Evolutionary conservation across 208 protist genomes (phyloP).

Genomic region (Angomonas desouzai): DNA sequence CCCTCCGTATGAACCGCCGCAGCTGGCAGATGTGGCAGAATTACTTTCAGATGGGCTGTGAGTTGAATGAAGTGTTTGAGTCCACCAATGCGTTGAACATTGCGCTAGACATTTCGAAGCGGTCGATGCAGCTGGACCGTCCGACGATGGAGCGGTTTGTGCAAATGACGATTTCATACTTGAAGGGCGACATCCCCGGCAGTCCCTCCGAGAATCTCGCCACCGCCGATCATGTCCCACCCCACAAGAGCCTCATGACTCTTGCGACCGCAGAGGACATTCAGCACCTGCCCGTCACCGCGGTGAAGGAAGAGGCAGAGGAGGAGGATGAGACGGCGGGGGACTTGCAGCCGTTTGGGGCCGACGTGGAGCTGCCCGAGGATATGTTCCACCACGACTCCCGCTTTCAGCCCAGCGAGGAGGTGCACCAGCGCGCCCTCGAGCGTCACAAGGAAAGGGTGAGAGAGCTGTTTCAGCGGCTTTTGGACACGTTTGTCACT

Average conservation of each 20-base stretch:
- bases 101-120: conserved; percentile 73
- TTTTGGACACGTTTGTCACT: conserved; percentile 74
- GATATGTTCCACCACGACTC: conserved; percentile 5
- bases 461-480: conserved; percentile 54
- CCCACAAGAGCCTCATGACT: conserved; percentile 15
- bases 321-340: conserved; percentile 19
- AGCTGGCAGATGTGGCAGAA: conserved; percentile 93
- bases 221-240: conserved; percentile 20
- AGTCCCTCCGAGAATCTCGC: conserved; percentile 30
- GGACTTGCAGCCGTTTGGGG: conserved; percentile 29
- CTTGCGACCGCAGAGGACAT: conserved; percentile 25
- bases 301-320: conserved; percentile 17
- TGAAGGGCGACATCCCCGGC: conserved; percentile 65
- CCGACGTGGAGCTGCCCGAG: conserved; percentile 23
- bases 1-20: conserved; percentile 75
- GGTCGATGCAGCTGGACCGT: conserved; percentile 57
- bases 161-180: conserved; percentile 71
- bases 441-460: conserved; percentile 66
- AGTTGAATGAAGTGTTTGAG: conserved; percentile 82
- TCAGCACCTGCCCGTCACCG: conserved; percentile 25
- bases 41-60: conserved; percentile 84
- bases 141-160: conserved; percentile 67
- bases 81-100: conserved; percentile 79
- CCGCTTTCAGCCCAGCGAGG: not conserved
- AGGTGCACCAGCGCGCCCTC: conserved; percentile 21